phyloP scores from a whole-genome alignment of 148 eudicot species.

The Chenopodium berlandieri region DNA sequence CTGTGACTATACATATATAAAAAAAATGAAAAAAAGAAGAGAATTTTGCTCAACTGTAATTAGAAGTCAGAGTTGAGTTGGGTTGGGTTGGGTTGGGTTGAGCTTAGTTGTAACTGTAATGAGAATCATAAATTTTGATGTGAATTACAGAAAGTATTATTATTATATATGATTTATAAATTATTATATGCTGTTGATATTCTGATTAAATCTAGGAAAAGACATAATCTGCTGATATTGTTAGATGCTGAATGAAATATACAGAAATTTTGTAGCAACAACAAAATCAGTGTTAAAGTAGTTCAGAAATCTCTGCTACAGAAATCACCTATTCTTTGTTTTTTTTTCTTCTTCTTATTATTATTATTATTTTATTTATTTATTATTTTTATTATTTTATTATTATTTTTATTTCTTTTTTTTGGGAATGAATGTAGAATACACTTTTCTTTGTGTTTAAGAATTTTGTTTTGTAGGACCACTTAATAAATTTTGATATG shows the following conservation, averaged over 20 bases:
- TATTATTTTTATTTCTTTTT: too few relatives aligned
- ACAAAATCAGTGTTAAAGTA: background rate
- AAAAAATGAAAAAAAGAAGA: background rate
- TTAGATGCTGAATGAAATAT: background rate
- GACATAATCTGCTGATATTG: background rate
- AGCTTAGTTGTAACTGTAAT: conserved; percentile 22
- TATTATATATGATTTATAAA: background rate
- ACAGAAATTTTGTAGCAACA: background rate
- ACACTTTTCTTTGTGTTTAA: background rate
- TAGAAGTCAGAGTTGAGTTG: conserved; percentile 9
- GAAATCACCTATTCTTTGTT: too few relatives aligned
- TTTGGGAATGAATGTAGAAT: background rate
- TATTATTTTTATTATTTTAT: too few relatives aligned
- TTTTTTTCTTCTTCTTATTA: too few relatives aligned
- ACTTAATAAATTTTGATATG: background rate
- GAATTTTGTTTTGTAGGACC: background rate
- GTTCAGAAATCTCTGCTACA: background rate
- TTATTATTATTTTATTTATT: too few relatives aligned
- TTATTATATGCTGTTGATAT: too few relatives aligned
- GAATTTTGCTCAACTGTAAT: conserved; percentile 25
- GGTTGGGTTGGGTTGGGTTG: background rate
- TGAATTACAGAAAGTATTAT: conserved; percentile 1
- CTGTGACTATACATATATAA: conserved; percentile 4
- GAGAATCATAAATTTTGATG: conserved; percentile 20
- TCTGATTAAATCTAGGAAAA: background rate